Evolutionary conservation across 371 early-diverging fungal genomes (phyloP).

Genomic region (Dichotomocladium elegans): DNA sequence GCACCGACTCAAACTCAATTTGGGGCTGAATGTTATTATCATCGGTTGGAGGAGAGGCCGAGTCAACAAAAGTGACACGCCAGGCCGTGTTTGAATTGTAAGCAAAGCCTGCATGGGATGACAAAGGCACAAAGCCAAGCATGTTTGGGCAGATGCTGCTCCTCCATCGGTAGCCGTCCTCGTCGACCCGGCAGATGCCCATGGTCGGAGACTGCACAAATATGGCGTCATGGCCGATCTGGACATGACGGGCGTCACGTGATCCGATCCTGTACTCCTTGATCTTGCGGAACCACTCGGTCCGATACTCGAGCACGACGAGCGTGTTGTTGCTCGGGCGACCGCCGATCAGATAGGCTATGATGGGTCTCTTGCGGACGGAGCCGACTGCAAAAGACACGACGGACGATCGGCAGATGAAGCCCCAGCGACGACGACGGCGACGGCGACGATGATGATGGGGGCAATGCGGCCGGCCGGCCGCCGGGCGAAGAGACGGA

Average conservation of each 20-base stretch:
- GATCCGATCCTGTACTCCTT: constrained; percentile 7
- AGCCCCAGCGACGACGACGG: constrained; percentile 4
- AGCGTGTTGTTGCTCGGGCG: neutral
- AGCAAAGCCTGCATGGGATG: constrained; percentile 1
- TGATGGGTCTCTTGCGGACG: neutral
- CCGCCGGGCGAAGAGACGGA: too few species aligned
- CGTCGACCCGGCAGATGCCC: constrained; percentile 2
- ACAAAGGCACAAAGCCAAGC: constrained; percentile 10
- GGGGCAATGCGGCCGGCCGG: neutral
- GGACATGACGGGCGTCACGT: constrained; percentile 2
- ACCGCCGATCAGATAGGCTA: constrained; percentile 5
- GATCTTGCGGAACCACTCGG: neutral
- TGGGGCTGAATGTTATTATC: neutral
- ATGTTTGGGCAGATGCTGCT: neutral
- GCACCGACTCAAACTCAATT: constrained; percentile 25
- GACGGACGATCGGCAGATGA: constrained; percentile 4
- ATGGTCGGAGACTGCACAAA: constrained; percentile 6
- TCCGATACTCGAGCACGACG: neutral
- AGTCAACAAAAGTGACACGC: constrained; percentile 3
- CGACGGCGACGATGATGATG: neutral
- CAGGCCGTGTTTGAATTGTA: constrained; percentile 3
- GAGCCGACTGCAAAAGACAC: constrained; percentile 4
- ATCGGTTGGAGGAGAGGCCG: neutral
- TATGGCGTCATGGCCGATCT: constrained; percentile 8
- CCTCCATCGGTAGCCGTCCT: neutral